Conservation (phyloP, 2,329 filamentous ascomycete genomes). For the Hypoxylon sp. region DNA sequence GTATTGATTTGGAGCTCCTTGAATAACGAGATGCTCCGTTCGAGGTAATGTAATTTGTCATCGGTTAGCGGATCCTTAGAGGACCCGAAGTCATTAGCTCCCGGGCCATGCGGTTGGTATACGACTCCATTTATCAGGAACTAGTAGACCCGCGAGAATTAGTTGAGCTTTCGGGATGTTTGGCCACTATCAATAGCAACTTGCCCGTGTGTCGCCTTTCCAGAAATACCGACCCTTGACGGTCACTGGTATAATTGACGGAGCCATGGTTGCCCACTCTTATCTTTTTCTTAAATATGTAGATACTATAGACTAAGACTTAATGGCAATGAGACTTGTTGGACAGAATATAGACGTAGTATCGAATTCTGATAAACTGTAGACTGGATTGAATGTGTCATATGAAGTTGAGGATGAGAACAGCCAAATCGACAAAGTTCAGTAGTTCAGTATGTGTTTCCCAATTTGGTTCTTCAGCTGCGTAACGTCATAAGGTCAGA, state of each 20-base stretch:
- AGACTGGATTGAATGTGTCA: neutral
- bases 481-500: constrained; percentile 26
- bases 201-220: constrained; percentile 42
- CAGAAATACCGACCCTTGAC: constrained; percentile 47
- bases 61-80: constrained; percentile 43
- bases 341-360: neutral
- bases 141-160: constrained; percentile 22
- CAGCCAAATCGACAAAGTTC: neutral
- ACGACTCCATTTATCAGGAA: constrained; percentile 49
- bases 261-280: constrained; percentile 34
- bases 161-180: neutral
- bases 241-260: constrained; percentile 34
- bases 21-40: constrained; percentile 47
- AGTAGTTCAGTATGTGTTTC: neutral
- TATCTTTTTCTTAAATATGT: neutral
- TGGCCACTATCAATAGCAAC: constrained; percentile 3
- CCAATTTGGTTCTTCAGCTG: neutral
- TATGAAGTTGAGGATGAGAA: constrained; percentile 4
- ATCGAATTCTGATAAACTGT: neutral
- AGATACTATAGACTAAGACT: constrained; percentile 9
- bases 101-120: constrained; percentile 30
- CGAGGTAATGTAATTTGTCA: constrained; percentile 43
- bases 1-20: constrained; percentile 50
- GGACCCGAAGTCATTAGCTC: neutral
- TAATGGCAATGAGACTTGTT: neutral